A percentile compares a stretch with the other conserved stretches of the same genome.
Evolutionary conservation across 2,329 filamentous ascomycete species (phyloP).

Genomic region (Aspergillus aculeatus): DNA sequence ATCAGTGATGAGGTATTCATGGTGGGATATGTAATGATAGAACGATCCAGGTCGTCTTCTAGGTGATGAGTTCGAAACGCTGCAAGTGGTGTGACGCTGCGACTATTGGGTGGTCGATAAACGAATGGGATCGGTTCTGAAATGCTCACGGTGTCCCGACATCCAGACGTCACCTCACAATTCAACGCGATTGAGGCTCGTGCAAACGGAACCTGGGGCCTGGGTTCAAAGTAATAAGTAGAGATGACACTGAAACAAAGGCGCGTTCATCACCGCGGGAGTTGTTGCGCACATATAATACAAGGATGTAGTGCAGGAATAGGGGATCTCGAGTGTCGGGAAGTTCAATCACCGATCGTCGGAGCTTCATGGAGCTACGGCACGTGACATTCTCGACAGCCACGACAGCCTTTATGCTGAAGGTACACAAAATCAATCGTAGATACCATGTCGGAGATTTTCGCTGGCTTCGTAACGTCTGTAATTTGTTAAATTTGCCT

Average conservation of each 20-base stretch:
- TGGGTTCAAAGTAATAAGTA: too few species aligned
- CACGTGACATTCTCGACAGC: neutral
- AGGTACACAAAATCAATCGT: too few species aligned
- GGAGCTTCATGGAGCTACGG: conserved; percentile 4
- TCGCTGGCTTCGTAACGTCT: too few species aligned
- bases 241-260: neutral
- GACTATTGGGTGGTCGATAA: neutral
- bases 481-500: too few species aligned
- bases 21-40: neutral
- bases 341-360: neutral
- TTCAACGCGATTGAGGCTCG: neutral
- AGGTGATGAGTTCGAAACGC: too few species aligned
- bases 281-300: neutral
- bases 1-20: conserved; percentile 25
- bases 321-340: neutral
- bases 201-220: neutral
- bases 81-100: neutral
- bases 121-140: neutral
- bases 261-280: neutral
- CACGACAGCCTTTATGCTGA: too few species aligned
- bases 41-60: neutral
- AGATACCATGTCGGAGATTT: too few species aligned
- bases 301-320: neutral
- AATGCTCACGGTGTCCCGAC: neutral
- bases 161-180: neutral